phyloP scores from a whole-genome alignment of 2,329 filamentous ascomycete genomes.

The Aspergillus novoparasiticus region DNA sequence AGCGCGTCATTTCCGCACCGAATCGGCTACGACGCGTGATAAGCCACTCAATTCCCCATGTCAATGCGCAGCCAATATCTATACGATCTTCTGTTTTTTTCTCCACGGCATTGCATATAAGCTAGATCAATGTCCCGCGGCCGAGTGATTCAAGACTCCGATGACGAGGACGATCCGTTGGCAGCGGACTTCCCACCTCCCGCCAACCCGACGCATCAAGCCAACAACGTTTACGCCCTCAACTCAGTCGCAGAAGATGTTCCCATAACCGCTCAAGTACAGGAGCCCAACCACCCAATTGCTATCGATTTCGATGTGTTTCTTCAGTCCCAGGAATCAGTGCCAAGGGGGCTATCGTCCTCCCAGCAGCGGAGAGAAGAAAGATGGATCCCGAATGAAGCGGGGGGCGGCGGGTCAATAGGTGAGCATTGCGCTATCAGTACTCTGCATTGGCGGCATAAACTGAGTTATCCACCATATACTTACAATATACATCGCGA shows the following conservation, averaged over 20 bases:
- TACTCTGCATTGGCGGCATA: background rate
- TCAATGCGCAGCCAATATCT: background rate
- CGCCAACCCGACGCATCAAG: conserved; percentile 19
- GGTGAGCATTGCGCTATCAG: conserved; percentile 22
- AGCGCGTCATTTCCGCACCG: conserved; percentile 23
- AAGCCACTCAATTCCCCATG: background rate
- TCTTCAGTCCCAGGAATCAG: conserved; percentile 33
- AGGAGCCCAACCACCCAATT: conserved; percentile 13
- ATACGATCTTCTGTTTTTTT: background rate
- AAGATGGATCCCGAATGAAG: conserved; percentile 36
- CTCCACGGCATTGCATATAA: background rate
- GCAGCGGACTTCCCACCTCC: conserved; percentile 27
- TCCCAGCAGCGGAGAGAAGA: conserved; percentile 40
- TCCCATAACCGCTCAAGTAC: conserved; percentile 1
- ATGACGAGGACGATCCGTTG: conserved; percentile 44
- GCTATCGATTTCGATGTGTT: conserved; percentile 43
- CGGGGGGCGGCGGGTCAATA: conserved; percentile 33
- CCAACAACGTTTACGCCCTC: conserved; percentile 12
- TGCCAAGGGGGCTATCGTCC: conserved; percentile 21
- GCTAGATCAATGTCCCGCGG: conserved; percentile 34
- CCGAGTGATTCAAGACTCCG: conserved; percentile 49
- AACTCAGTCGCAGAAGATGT: conserved; percentile 15
- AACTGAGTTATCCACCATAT: background rate
- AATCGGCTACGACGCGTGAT: background rate
- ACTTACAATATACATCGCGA: conserved; percentile 1